Conservation (phyloP, 331 rosid species). For the Telfairia occidentalis region DNA sequence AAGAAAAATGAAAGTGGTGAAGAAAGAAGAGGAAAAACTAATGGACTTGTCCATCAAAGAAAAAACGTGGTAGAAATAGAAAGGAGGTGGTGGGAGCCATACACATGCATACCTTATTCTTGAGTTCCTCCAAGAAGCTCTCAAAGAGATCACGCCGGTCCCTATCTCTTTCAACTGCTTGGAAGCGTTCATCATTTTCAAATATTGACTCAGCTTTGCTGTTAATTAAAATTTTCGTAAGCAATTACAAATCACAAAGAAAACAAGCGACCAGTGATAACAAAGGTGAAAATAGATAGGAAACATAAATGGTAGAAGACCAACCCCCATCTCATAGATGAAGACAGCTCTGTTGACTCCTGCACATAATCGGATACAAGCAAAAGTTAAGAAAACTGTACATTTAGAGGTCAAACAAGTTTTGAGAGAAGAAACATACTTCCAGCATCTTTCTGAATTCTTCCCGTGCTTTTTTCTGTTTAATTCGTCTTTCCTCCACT, state of each 20-base stretch:
- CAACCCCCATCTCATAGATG: slow-evolving; percentile 85
- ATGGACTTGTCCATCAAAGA: background rate
- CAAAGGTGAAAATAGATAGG: slow-evolving; percentile 6
- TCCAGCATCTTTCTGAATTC: slow-evolving; percentile 84
- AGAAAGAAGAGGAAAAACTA: background rate
- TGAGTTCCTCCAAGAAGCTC: slow-evolving; percentile 57
- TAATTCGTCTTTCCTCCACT: slow-evolving; percentile 65
- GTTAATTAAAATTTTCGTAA: slow-evolving; percentile 16
- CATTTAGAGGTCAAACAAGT: slow-evolving; percentile 15
- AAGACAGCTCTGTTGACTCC: slow-evolving; percentile 69
- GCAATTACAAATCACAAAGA: slow-evolving; percentile 14
- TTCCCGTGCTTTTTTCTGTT: slow-evolving; percentile 71
- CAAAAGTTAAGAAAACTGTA: slow-evolving; percentile 7
- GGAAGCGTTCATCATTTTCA: slow-evolving; percentile 80
- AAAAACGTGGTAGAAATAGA: background rate
- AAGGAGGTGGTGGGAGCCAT: slow-evolving; percentile 13
- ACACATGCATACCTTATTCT: slow-evolving; percentile 39
- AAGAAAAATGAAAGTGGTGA: background rate
- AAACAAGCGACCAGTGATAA: background rate
- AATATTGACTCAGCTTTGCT: slow-evolving; percentile 70
- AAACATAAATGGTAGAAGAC: slow-evolving; percentile 13
- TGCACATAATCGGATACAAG: slow-evolving; percentile 26
- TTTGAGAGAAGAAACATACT: slow-evolving; percentile 36
- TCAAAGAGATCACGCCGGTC: slow-evolving; percentile 80
- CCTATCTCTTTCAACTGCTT: slow-evolving; percentile 80